Percentiles rank a stretch among this genome's conserved stretches.
These are phyloP conservation scores for Byssochlamys sp. DNA, from an alignment of 2,329 filamentous ascomycete species.

Conservation along the genomic window DNA sequence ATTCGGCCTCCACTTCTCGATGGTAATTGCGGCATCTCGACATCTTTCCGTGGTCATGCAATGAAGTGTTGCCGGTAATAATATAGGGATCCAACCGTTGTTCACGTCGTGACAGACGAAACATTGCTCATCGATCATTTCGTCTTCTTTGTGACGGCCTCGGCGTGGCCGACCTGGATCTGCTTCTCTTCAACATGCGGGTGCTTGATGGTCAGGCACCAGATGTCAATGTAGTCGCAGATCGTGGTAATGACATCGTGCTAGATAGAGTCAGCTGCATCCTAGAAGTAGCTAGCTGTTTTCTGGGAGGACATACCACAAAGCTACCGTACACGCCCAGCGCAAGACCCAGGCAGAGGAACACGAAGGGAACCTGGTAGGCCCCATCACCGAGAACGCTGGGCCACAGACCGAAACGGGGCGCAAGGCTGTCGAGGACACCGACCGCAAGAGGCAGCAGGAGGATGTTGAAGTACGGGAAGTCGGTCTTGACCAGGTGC, in stretches of 20 bases:
- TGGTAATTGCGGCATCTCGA: neutral
- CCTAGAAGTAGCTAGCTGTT: too few species aligned
- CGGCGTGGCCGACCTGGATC: conserved; percentile 13
- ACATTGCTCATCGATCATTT: conserved; percentile 11
- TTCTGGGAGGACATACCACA: conserved; percentile 45
- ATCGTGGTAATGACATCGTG: conserved; percentile 93
- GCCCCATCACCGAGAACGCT: conserved; percentile 62
- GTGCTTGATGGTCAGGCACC: conserved; percentile 96
- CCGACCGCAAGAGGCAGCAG: conserved; percentile 66
- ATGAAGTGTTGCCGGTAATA: neutral
- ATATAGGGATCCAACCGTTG: neutral
- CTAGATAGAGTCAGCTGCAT: conserved; percentile 19
- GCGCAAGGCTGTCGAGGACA: conserved; percentile 71
- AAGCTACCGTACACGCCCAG: conserved; percentile 95
- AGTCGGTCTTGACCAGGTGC: conserved; percentile 75
- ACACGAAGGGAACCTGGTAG: conserved; percentile 89
- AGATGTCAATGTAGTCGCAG: conserved; percentile 96
- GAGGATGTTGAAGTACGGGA: conserved; percentile 85
- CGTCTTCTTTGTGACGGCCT: conserved; percentile 19
- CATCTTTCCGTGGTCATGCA: neutral
- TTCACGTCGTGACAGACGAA: neutral
- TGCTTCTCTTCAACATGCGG: conserved; percentile 40
- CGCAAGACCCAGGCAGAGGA: conserved; percentile 72
- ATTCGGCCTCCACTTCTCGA: neutral
- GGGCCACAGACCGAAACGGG: conserved; percentile 58